Conservation (phyloP, 2,329 filamentous ascomycete genomes). For the Fusarium sambucinum region DNA sequence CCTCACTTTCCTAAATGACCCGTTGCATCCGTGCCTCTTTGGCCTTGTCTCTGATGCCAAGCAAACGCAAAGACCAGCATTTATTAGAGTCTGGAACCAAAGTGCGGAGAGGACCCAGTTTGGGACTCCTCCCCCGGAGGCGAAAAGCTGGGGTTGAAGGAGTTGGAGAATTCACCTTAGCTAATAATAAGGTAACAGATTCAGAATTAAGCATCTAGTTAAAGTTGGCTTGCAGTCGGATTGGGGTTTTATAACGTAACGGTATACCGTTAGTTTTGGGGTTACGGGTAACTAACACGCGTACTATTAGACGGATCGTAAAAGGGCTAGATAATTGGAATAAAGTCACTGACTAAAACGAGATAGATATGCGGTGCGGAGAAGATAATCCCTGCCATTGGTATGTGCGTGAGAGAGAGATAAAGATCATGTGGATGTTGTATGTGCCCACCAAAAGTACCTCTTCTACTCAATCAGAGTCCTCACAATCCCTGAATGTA, state of each 20-base stretch:
- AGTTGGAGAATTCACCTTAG: constrained; percentile 36
- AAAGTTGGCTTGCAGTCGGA: constrained; percentile 14
- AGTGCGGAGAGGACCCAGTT: constrained; percentile 19
- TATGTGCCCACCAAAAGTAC: constrained; percentile 15
- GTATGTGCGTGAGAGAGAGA: constrained; percentile 18
- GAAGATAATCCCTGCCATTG: constrained; percentile 18
- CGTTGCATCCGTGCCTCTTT: not conserved
- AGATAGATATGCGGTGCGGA: constrained; percentile 20
- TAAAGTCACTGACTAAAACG: constrained; percentile 25
- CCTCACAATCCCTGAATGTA: constrained; percentile 1
- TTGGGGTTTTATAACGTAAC: constrained; percentile 5
- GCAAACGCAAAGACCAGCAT: constrained; percentile 5
- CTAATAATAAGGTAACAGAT: constrained; percentile 43
- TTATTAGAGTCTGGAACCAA: constrained; percentile 5
- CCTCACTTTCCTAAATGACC: constrained; percentile 2
- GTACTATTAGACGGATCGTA: not conserved
- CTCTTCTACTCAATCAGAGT: not conserved
- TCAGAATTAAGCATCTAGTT: constrained; percentile 32
- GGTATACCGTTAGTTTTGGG: constrained; percentile 10
- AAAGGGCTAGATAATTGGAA: not conserved
- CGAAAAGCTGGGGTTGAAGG: constrained; percentile 6
- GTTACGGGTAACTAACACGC: not conserved
- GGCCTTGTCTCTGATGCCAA: constrained; percentile 13
- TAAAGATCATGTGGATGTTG: constrained; percentile 37
- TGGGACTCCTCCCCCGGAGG: not conserved